phyloP scores from a whole-genome alignment of 257 asterid species.

The Forsythia suspensa region DNA sequence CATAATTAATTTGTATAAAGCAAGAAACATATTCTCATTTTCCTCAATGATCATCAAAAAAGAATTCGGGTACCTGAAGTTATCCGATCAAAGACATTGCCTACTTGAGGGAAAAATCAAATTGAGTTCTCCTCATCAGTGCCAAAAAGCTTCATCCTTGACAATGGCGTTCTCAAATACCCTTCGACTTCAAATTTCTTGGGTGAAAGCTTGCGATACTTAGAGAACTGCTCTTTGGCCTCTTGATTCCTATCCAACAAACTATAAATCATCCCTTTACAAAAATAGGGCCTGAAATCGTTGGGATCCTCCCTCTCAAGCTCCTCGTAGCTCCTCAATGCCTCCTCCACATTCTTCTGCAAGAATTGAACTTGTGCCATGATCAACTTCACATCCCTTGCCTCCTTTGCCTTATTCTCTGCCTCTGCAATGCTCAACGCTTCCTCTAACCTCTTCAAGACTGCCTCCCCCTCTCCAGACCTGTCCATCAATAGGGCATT shows the following conservation, averaged over 20 bases:
- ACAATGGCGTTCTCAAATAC: conserved; percentile 72
- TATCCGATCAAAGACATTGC: too few species aligned
- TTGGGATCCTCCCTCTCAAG: conserved; percentile 71
- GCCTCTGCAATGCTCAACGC: conserved; percentile 67
- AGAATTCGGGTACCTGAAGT: neutral
- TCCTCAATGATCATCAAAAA: neutral
- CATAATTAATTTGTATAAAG: neutral
- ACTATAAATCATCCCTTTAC: conserved; percentile 84
- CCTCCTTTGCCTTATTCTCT: conserved; percentile 59
- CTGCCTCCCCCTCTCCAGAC: conserved; percentile 66
- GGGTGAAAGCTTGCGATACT: conserved; percentile 68
- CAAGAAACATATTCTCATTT: neutral
- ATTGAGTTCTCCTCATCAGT: conserved; percentile 50
- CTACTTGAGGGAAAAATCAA: neutral
- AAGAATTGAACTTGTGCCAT: conserved; percentile 86
- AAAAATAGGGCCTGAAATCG: conserved; percentile 86
- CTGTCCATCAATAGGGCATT: conserved; percentile 76
- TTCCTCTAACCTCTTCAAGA: conserved; percentile 59
- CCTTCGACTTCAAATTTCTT: conserved; percentile 84
- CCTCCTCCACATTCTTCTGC: conserved; percentile 82
- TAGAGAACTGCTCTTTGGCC: conserved; percentile 71
- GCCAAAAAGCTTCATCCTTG: conserved; percentile 76
- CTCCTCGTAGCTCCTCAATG: conserved; percentile 71
- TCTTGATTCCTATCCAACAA: conserved; percentile 65
- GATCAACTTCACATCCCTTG: conserved; percentile 75